Evolutionary conservation across 164 flowering plant species (phyloP).

Genomic region (Dillenia turbinata): DNA sequence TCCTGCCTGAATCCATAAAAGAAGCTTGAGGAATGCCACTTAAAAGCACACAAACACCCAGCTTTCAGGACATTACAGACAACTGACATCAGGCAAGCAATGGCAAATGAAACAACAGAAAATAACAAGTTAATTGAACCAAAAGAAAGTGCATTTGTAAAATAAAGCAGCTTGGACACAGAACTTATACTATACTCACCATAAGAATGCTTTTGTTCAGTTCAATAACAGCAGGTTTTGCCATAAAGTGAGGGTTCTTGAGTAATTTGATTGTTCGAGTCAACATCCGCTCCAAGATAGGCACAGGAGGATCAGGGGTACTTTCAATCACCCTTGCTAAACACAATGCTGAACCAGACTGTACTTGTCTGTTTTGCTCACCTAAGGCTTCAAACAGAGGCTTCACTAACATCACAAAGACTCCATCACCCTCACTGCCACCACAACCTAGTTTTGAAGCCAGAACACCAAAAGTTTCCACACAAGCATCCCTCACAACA

Average conservation of each 20-base stretch:
- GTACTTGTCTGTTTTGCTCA: conserved; percentile 79
- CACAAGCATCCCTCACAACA: conserved; percentile 80
- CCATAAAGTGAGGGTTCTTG: conserved; percentile 77
- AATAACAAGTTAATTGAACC: background rate
- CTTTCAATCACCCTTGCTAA: conserved; percentile 69
- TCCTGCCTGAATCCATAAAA: conserved; percentile 57
- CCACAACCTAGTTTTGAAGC: conserved; percentile 45
- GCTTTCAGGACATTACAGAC: background rate
- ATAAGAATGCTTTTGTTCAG: conserved; percentile 73
- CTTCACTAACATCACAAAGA: conserved; percentile 58
- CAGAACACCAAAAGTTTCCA: conserved; percentile 68
- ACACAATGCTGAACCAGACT: conserved; percentile 79
- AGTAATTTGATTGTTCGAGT: conserved; percentile 65
- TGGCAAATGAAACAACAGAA: background rate
- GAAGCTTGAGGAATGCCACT: background rate
- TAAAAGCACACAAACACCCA: background rate
- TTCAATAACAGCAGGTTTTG: conserved; percentile 81
- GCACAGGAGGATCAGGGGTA: conserved; percentile 48
- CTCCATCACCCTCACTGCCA: conserved; percentile 36
- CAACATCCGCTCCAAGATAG: conserved; percentile 61
- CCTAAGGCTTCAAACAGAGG: conserved; percentile 92
- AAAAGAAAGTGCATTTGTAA: background rate
- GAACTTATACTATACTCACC: conserved; percentile 27
- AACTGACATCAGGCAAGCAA: background rate
- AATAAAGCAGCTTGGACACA: background rate